Conservation (phyloP, 768 basidiomycete genomes). For the button mushroom (Agaricus bisporus) region DNA sequence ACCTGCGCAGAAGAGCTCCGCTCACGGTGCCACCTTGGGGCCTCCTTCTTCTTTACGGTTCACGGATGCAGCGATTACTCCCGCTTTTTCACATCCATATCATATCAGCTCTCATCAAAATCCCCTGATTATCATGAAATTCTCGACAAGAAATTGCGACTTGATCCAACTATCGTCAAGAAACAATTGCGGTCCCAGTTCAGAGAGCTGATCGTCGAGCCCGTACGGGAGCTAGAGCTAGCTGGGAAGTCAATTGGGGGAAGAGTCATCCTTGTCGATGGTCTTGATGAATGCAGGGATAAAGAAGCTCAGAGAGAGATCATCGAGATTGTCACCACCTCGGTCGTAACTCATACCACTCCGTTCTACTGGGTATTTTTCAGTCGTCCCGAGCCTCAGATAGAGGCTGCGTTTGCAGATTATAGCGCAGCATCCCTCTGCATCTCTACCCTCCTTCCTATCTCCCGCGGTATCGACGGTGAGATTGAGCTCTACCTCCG, state of each 20-base stretch:
- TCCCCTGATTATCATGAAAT: not conserved
- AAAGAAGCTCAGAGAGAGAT: not conserved
- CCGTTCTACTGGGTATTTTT: slow-evolving; percentile 1
- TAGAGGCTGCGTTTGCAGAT: not conserved
- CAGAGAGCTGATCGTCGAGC: not conserved
- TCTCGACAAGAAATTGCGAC: not conserved
- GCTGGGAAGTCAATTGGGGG: not conserved
- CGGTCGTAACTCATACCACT: not conserved
- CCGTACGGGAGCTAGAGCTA: not conserved
- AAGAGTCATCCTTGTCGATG: not conserved
- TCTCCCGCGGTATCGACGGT: not conserved
- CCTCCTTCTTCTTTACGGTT: slow-evolving; percentile 6
- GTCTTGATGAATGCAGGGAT: not conserved
- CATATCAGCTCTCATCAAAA: slow-evolving; percentile 3
- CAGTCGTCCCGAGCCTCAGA: not conserved
- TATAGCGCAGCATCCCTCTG: not conserved
- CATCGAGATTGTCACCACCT: not conserved
- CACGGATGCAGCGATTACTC: not conserved
- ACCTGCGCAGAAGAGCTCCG: not conserved
- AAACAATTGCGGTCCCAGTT: not conserved
- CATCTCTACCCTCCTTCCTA: not conserved
- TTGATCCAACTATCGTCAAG: not conserved
- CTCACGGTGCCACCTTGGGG: not conserved
- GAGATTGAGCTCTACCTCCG: no score
- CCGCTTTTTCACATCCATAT: slow-evolving; percentile 1